phyloP scores from a whole-genome alignment of 352 stramenopile species.

The Globisporangium recalcitrans region DNA sequence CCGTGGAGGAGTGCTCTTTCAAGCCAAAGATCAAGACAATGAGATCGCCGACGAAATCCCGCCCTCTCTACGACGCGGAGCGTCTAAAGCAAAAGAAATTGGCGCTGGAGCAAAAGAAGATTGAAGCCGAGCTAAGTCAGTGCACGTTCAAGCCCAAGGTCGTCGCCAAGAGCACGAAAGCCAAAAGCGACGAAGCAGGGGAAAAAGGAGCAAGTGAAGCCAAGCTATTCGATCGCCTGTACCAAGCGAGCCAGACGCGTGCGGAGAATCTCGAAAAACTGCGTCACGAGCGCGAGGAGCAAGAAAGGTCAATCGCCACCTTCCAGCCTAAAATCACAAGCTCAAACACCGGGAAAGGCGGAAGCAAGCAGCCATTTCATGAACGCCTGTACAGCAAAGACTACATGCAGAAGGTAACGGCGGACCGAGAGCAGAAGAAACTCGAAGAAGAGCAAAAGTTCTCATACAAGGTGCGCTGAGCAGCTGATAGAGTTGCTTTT shows the following conservation, averaged over 20 bases:
- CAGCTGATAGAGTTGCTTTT: slow-evolving; percentile 1
- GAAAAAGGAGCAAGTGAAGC: slow-evolving; percentile 14
- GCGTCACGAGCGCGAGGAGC: slow-evolving; percentile 57
- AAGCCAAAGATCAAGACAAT: slow-evolving; percentile 67
- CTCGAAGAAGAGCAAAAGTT: slow-evolving; percentile 66
- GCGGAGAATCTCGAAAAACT: slow-evolving; percentile 57
- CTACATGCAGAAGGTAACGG: slow-evolving; percentile 54
- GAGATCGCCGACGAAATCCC: slow-evolving; percentile 49
- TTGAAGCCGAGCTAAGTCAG: slow-evolving; percentile 52
- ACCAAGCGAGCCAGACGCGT: slow-evolving; percentile 55
- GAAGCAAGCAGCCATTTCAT: slow-evolving; percentile 60
- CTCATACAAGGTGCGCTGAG: slow-evolving; percentile 65
- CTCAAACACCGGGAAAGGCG: slow-evolving; percentile 13
- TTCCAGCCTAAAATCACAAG: slow-evolving; percentile 61
- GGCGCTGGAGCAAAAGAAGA: slow-evolving; percentile 65
- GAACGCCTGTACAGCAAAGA: slow-evolving; percentile 78
- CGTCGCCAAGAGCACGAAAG: slow-evolving; percentile 35
- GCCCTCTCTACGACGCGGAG: slow-evolving; percentile 68
- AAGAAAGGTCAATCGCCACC: slow-evolving; percentile 48
- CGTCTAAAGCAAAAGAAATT: slow-evolving; percentile 65
- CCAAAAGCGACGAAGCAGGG: slow-evolving; percentile 25
- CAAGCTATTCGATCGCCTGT: slow-evolving; percentile 62
- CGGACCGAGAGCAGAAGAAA: slow-evolving; percentile 66
- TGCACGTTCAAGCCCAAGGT: slow-evolving; percentile 74
- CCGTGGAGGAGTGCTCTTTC: slow-evolving; percentile 65